These are phyloP conservation scores for Triticum urartu DNA, from an alignment of 176 grass and related monocot genomes.

Conservation along the genomic window DNA sequence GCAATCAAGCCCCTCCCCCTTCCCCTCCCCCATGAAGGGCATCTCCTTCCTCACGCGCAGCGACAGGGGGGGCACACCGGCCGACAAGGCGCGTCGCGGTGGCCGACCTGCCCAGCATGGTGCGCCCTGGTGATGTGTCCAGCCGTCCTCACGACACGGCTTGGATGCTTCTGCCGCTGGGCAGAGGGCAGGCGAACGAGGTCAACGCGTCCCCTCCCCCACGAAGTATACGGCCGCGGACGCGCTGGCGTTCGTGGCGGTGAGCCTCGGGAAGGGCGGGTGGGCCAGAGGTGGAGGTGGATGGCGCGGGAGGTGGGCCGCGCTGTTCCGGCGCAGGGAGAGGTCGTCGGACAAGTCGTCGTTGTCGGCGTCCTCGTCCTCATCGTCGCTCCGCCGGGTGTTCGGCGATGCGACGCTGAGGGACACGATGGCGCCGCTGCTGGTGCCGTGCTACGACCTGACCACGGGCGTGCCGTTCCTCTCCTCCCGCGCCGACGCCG, in stretches of 20 bases:
- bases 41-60: no score
- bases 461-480: slow-evolving; percentile 67
- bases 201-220: no score
- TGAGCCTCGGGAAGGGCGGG: slow-evolving; percentile 25
- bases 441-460: slow-evolving; percentile 84
- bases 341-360: not conserved
- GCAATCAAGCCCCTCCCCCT: no score
- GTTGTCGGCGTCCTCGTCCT: not conserved
- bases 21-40: no score
- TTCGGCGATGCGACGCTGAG: slow-evolving; percentile 69
- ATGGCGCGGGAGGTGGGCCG: not conserved
- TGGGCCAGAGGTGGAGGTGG: not conserved
- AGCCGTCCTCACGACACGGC: no score
- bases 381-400: slow-evolving; percentile 29
- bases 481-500: slow-evolving; percentile 93
- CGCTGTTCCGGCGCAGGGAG: slow-evolving; percentile 31
- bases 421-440: slow-evolving; percentile 79
- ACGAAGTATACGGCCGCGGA: slow-evolving; percentile 50
- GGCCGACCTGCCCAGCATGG: no score
- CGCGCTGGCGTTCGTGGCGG: slow-evolving; percentile 52
- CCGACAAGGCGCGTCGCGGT: no score
- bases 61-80: no score
- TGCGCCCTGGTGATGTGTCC: no score
- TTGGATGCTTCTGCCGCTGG: no score
- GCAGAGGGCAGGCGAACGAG: no score